Base-by-base conservation (phyloP, 2,329 filamentous ascomycete genomes). In the Arthroderma sp. region DNA sequence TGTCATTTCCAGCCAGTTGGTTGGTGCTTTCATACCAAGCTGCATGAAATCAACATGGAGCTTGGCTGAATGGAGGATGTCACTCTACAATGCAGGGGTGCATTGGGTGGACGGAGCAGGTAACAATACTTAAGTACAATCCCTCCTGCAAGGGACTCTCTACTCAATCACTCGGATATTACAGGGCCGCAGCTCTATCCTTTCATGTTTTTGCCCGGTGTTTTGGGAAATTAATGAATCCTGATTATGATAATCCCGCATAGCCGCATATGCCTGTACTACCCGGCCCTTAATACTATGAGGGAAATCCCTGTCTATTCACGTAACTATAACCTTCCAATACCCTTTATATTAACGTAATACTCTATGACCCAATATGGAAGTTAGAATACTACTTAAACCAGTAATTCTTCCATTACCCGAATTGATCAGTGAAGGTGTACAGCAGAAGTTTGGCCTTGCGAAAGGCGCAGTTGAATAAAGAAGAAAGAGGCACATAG, bases 391-490 rank as follows among this genome's bases (percentile, higher is more conserved):
- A 25, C 9, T 47, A n/a, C 41, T 47, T 7, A 47, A 47, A 47
- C 21, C 19, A 47, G 41, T 47, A 47, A 47, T 47, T 25, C 41
- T 47, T 47, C 41, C 41, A 47, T 47, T 47, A 47, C 41, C 41
- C 41, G 41, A 47, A 47, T 47, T 23, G 41, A 47, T 47, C 19
- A 19, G 8, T 47, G 41, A 21, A 47, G 41, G 41, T 47, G 21
- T 19, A 25, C 41, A 15, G 19, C 19, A 47, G 19, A 15, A 6
- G 2, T 47, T 28, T 25, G 9, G 23, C 13, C 6, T 25, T 47
- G 41, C 41, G 19, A 3, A 25, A 15, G 3, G 28, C 28, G 28
- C 28, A 31, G 28, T 7, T 31, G 28, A n/a, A n/a, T n/a, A n/a
- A n/a, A n/a, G 28, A 7, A 31, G 7, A 3, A 4, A 31, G 28